Evolutionary conservation across 129 eudicot species (phyloP).

Genomic region (Escallonia herrerae): DNA sequence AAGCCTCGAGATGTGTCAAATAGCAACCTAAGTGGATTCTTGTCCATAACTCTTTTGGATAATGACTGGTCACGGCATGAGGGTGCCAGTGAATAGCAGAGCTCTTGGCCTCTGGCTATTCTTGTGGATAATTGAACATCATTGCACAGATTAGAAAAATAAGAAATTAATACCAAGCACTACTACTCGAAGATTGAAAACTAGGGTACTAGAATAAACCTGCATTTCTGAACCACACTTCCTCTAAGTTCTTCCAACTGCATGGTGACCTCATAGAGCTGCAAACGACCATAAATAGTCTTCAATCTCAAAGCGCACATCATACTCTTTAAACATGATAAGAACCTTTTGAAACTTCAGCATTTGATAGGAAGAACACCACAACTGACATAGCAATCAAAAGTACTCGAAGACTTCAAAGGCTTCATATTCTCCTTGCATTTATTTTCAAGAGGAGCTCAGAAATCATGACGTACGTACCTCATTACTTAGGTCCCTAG

Average conservation of each 20-base stretch:
- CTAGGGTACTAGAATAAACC: constrained; percentile 31
- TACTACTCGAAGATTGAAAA: neutral
- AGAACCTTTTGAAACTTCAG: neutral
- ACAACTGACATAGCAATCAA: too few relatives aligned
- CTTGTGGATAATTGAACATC: too few relatives aligned
- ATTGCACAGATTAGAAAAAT: too few relatives aligned
- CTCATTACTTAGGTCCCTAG: constrained; percentile 72
- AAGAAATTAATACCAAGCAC: neutral
- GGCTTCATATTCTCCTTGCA: neutral
- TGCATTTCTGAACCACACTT: constrained; percentile 58
- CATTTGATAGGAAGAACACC: constrained; percentile 3
- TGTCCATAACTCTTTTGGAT: too few relatives aligned
- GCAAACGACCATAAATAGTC: constrained; percentile 15
- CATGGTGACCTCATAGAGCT: constrained; percentile 65
- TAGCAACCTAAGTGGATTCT: too few relatives aligned
- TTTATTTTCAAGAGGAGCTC: neutral
- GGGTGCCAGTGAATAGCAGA: too few relatives aligned
- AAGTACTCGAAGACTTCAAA: neutral
- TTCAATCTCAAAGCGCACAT: constrained; percentile 7
- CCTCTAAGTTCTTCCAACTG: constrained; percentile 62
- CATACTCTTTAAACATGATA: neutral
- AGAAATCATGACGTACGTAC: constrained; percentile 17
- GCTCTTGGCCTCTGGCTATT: too few relatives aligned
- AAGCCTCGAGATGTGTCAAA: too few relatives aligned
- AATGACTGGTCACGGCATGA: too few relatives aligned